These are phyloP conservation scores for Starmera quercuum DNA, from an alignment of 805 yeast genomes.

Conservation along the genomic window DNA sequence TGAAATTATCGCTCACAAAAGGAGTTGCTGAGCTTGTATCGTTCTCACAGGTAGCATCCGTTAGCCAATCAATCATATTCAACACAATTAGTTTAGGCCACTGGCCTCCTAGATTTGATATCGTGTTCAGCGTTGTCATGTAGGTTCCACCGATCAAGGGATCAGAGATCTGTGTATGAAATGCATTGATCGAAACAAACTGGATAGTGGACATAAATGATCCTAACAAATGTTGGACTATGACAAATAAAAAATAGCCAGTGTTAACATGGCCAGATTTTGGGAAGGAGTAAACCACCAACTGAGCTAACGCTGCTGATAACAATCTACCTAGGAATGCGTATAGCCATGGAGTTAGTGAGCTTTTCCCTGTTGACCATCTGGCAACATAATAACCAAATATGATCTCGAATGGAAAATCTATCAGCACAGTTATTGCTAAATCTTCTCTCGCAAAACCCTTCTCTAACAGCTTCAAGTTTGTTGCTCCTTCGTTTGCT, in stretches of 20 bases:
- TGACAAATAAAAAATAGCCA: constrained; percentile 60
- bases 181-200: constrained; percentile 89
- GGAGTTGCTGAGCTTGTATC: constrained; percentile 8
- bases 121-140: constrained; percentile 91
- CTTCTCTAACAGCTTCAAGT: constrained; percentile 79
- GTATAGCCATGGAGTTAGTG: constrained; percentile 82
- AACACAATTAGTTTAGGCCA: constrained; percentile 91
- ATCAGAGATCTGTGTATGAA: constrained; percentile 93
- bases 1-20: constrained; percentile 11
- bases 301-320: constrained; percentile 72
- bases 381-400: constrained; percentile 95
- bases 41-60: constrained; percentile 52
- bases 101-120: constrained; percentile 91
- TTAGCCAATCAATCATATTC: constrained; percentile 71
- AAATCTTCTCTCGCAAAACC: constrained; percentile 92
- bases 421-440: constrained; percentile 86
- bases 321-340: constrained; percentile 77
- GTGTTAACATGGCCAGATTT: constrained; percentile 34
- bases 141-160: constrained; percentile 96
- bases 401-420: constrained; percentile 91
- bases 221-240: constrained; percentile 75
- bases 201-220: constrained; percentile 94
- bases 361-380: constrained; percentile 76
- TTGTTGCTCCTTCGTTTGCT: constrained; percentile 93
- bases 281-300: constrained; percentile 71